Evolutionary conservation across 2,329 filamentous ascomycete species (phyloP), one percentile per base, ranked within the genome.

Genomic region (Ceratocystis cubensis): DNA sequence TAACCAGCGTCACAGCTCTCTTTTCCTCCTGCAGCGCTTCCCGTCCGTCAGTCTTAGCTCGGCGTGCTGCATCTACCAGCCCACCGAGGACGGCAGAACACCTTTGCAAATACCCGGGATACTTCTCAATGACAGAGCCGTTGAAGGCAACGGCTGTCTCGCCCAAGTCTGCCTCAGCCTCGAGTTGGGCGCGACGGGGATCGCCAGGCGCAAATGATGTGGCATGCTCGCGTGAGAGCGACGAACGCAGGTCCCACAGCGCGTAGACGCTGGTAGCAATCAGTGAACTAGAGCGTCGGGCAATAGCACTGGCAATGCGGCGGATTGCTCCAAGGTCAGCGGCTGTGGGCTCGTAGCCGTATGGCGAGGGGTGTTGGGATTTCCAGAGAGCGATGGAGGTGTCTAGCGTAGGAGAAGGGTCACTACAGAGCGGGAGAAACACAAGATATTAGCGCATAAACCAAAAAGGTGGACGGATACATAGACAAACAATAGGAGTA

Each of bases 51-150:
- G 53, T 30, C 53, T 22, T n/a, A 7, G 48, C 22, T 25, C 22
- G n/a, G n/a, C 48, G 22, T n/a, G 22, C 53, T 30, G 53, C 53
- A 63, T 73, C 77, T 71, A 84, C 80, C 7, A 92, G 76, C 48
- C 79, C 76, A 71, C 90, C 79, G 61, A 92, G 75, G 70, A 85
- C 84, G 5, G 73, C 73, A 73, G 92, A 88, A 71, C 85, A 86
- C 53, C 77, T 79, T 41, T 74, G 75, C 25, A 82, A 78, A 74
- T 91, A 93, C 6, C 78, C 77, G 0, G 89, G 88, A 72, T 92
- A 93, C 71, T 87, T 86, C 75, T 92, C 88, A 64, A 92, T 85
- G 63, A 93, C 88, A 33, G 86, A 88, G 57, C 89, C 89, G 72
- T 90, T 91, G 75, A 87, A 92, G 2, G 87, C 87, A n/a, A 93